These are phyloP conservation scores for Mesostigma viride DNA, from an alignment of 139 green algal species.

Conservation along the genomic window DNA sequence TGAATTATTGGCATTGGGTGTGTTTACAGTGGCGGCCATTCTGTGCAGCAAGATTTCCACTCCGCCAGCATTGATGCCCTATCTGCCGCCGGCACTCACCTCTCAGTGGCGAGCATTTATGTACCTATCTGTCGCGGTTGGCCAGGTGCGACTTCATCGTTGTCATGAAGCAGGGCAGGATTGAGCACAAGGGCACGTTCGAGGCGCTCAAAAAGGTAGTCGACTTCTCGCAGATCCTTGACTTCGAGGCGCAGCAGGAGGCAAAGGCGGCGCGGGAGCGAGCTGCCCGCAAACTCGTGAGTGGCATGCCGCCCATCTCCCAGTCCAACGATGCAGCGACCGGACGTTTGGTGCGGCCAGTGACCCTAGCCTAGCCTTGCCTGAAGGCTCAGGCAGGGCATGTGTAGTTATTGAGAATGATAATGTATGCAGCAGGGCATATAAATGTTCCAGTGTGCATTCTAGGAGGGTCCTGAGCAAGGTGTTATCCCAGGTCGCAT, in stretches of 20 bases:
- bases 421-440: no score
- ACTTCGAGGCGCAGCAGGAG: not conserved
- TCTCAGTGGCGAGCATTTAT: not conserved
- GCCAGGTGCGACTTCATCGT: not conserved
- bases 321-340: no score
- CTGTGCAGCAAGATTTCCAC: not conserved
- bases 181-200: not conserved
- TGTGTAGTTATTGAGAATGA: no score
- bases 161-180: not conserved
- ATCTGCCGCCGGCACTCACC: not conserved
- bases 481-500: no score
- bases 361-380: no score
- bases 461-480: no score
- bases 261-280: no score
- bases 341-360: no score
- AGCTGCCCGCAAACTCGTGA: no score
- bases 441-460: no score
- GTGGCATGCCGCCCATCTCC: no score
- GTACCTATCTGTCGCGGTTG: not conserved
- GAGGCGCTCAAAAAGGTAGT: not conserved
- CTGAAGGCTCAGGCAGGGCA: no score
- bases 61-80: not conserved
- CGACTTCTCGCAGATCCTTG: constrained; percentile 2
- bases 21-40: not conserved
- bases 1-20: not conserved